Evolutionary conservation across 2,329 filamentous ascomycete species (phyloP), one percentile per base, ranked within the genome.

Genomic region (Stromatinia cepivora): DNA sequence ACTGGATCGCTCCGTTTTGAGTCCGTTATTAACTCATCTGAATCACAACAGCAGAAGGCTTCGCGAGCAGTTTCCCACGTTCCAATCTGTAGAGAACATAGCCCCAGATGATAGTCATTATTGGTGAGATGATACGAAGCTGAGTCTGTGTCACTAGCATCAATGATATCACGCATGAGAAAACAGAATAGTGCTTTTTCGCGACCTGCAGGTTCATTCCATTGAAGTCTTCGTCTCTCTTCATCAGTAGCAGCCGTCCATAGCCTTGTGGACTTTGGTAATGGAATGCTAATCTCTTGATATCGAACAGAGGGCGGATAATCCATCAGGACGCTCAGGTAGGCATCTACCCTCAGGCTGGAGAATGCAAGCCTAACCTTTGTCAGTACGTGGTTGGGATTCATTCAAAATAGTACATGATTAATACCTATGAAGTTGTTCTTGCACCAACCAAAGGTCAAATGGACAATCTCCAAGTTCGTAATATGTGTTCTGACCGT

Each of bases 101-200:
- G 36, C 9, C 22, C 64, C 2, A 67, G 53, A 50, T 67, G 53
- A 50, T 67, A 67, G 54, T 67, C 64, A n/a, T 34, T 25, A 25
- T 67, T 4, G 7, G 53, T 59, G 8, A 59, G 31, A 46, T 58
- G 53, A 25, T 46, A 34, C 7, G 50, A 48, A 31, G 48, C 22
- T 50, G 53, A 25, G 10, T 25, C 22, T 22, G 8, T 6, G 3
- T 66, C 36, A n/a, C 53, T 34, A 46, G 25, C 5, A 36, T 59
- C 64, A 48, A 67, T 17, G 13, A 67, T 50, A 36, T 67, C 64
- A 25, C 53, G 28, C 53, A 67, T 46, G 5, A 67, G 53, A 28
- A 67, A 67, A 31, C 64, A 67, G n/a, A 67, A 67, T 20, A 59
- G 15, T n/a, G 53, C 64, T 22, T 67, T 67, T n/a, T 67, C 42